These are phyloP conservation scores for Rhynchospora breviuscula DNA, from an alignment of 176 grass and related monocot genomes.

Conservation along the genomic window DNA sequence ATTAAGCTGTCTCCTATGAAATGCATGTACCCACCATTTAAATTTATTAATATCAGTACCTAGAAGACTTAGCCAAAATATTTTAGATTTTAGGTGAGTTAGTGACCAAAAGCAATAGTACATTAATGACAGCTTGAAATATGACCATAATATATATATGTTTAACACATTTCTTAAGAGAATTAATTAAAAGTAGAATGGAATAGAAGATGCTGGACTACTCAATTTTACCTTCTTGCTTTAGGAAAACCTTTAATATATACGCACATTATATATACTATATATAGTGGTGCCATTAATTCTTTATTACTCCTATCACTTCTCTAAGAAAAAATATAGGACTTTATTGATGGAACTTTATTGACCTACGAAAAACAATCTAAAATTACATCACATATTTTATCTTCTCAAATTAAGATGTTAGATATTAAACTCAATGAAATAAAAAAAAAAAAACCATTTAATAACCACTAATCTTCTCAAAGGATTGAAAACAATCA, in stretches of 20 bases:
- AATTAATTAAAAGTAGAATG: not conserved
- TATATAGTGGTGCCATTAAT: not conserved
- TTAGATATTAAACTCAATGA: not conserved
- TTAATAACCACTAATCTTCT: not conserved
- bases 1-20: not conserved
- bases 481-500: not conserved
- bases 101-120: not conserved
- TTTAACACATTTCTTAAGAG: not conserved
- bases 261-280: too few relatives aligned
- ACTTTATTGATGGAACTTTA: too few relatives aligned
- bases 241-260: not conserved
- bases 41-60: not conserved
- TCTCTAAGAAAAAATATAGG: too few relatives aligned
- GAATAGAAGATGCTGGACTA: not conserved
- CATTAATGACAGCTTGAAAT: not conserved
- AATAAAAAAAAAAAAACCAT: not conserved
- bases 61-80: not conserved
- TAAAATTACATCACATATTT: not conserved
- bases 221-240: not conserved
- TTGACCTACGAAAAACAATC: too few relatives aligned
- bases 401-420: not conserved
- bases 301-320: not conserved
- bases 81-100: not conserved
- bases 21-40: not conserved
- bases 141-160: not conserved